phyloP scores from a whole-genome alignment of 2,329 filamentous ascomycete genomes.

The Trichoderma guizhouense region DNA sequence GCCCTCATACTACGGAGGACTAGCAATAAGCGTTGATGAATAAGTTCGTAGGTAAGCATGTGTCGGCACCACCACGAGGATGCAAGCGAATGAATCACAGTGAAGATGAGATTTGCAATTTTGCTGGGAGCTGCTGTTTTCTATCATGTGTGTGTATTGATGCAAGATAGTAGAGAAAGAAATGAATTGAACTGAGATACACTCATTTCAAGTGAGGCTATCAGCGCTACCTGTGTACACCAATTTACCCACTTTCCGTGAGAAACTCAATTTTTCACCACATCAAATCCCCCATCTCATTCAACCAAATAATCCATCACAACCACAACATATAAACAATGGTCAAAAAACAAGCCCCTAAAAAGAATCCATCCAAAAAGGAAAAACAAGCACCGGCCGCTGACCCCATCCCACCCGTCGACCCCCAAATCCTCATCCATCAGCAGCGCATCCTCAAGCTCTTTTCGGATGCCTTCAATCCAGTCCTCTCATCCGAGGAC shows the following conservation, averaged over 20 bases:
- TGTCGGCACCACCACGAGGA: neutral
- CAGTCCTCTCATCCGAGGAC: slow-evolving; percentile 44
- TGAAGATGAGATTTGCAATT: neutral
- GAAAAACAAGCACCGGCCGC: neutral
- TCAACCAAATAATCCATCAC: neutral
- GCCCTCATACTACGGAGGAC: neutral
- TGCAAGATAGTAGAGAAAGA: neutral
- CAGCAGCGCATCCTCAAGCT: slow-evolving; percentile 72
- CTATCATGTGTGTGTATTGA: neutral
- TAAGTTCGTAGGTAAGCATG: neutral
- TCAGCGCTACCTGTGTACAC: neutral
- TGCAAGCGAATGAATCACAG: neutral
- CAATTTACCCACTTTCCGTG: neutral
- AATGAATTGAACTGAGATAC: neutral
- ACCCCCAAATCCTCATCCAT: slow-evolving; percentile 23
- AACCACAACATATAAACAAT: neutral
- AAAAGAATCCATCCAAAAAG: neutral
- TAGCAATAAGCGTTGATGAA: neutral
- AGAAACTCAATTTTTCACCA: slow-evolving; percentile 1
- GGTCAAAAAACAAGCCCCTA: neutral
- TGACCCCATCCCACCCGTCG: neutral
- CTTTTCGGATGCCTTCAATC: slow-evolving; percentile 64
- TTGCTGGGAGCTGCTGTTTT: neutral
- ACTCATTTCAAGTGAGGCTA: neutral
- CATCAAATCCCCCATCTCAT: neutral